Conservation (phyloP, 1,284 basidiomycete species). For the Sphagnurus paluster region DNA sequence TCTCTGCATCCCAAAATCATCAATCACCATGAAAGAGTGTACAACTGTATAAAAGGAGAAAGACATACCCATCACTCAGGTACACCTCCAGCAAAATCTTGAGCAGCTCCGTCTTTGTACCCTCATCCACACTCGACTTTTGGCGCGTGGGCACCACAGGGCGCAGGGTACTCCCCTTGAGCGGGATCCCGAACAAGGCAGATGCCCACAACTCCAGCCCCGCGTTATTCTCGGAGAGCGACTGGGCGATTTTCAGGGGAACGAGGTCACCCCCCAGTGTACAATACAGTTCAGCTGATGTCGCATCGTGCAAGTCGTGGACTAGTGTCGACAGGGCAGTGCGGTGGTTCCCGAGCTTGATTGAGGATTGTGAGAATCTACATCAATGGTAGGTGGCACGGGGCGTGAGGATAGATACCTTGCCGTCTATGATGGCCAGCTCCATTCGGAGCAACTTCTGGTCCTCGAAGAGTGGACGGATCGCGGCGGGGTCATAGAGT, state of each 20-base stretch:
- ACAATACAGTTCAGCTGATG: conserved; percentile 83
- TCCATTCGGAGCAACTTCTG: conserved; percentile 68
- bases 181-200: conserved; percentile 35
- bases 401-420: conserved; percentile 47
- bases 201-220: conserved; percentile 56
- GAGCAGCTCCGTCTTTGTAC: conserved; percentile 58
- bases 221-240: conserved; percentile 47
- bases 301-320: conserved; percentile 67
- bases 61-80: conserved; percentile 65
- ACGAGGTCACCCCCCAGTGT: conserved; percentile 73
- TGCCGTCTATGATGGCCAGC: conserved; percentile 78
- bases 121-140: conserved; percentile 44
- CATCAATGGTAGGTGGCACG: not conserved
- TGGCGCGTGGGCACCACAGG: conserved; percentile 26
- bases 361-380: not conserved
- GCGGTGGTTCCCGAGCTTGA: conserved; percentile 67
- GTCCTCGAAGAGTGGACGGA: conserved; percentile 45
- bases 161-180: not conserved
- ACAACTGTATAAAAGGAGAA: not conserved
- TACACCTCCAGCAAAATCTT: conserved; percentile 79
- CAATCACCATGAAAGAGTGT: conserved; percentile 3
- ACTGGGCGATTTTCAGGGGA: conserved; percentile 56
- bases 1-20: conserved; percentile 35
- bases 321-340: conserved; percentile 70
- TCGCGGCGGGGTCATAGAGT: conserved; percentile 57